Percentiles rank a stretch among this genome's conserved stretches.
These are phyloP conservation scores for Chaetomiaceae sp. DNA, from an alignment of 2,329 filamentous ascomycete species.

Conservation along the genomic window DNA sequence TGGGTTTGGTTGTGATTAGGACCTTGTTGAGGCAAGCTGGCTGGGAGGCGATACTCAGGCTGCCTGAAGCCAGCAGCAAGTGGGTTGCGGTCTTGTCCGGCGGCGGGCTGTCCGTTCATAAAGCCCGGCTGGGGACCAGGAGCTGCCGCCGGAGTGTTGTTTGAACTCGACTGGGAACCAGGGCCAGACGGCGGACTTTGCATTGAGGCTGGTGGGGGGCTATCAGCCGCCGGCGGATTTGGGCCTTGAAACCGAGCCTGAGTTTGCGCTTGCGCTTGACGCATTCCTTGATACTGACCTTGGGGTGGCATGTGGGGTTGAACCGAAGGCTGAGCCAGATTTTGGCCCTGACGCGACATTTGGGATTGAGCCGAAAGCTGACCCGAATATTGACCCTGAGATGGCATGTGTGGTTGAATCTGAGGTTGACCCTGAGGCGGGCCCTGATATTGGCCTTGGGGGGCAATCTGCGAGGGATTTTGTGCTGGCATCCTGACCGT, in stretches of 20 bases:
- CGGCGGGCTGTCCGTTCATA: not conserved
- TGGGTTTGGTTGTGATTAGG: constrained; percentile 6
- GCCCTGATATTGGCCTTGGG: constrained; percentile 3
- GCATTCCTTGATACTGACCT: constrained; percentile 1
- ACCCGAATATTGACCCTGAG: not conserved
- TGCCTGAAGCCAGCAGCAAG: constrained; percentile 11
- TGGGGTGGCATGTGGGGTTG: constrained; percentile 2
- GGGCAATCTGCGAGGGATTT: not conserved
- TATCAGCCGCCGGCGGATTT: not conserved
- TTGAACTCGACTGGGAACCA: not conserved
- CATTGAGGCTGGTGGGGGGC: not conserved
- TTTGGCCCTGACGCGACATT: not conserved
- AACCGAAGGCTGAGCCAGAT: constrained; percentile 1
- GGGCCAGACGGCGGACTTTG: not conserved
- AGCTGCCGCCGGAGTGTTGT: not conserved
- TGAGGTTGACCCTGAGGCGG: not conserved
- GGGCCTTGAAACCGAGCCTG: constrained; percentile 1
- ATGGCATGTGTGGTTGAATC: not conserved
- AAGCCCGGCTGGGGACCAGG: constrained; percentile 1
- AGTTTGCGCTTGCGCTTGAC: not conserved
- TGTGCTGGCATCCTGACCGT: constrained; percentile 15
- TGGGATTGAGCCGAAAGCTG: constrained; percentile 6
- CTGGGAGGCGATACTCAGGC: constrained; percentile 12
- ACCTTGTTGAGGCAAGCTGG: constrained; percentile 11
- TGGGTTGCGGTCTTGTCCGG: constrained; percentile 6